These are phyloP conservation scores for Cruciata laevipes DNA, from an alignment of 257 asterid species.

Conservation along the genomic window DNA sequence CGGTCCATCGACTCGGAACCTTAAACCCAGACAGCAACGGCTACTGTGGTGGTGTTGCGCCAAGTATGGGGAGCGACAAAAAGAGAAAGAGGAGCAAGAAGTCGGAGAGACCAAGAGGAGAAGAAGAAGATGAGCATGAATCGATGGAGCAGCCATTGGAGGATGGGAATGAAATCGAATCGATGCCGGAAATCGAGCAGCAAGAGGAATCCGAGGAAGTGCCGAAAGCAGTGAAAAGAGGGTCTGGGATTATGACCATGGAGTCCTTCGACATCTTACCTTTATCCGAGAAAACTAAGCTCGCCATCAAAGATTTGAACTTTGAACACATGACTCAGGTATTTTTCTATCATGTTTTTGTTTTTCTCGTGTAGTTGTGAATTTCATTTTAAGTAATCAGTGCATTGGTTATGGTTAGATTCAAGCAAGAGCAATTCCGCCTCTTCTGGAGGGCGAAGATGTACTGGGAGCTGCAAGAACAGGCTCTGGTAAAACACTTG, in stretches of 20 bases:
- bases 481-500: conserved; percentile 97
- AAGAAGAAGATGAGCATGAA: conserved; percentile 16
- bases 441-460: conserved; percentile 77
- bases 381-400: neutral
- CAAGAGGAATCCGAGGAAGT: conserved; percentile 21
- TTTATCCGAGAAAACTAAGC: conserved; percentile 57
- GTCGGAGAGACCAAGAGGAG: conserved; percentile 16
- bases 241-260: conserved; percentile 80
- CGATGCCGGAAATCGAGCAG: neutral
- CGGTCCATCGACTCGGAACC: too few species aligned
- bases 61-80: neutral
- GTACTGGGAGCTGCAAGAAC: conserved; percentile 99
- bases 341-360: neutral
- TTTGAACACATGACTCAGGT: conserved; percentile 92
- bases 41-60: too few species aligned
- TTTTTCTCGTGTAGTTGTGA: neutral
- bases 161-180: conserved; percentile 13
- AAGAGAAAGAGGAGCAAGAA: conserved; percentile 18
- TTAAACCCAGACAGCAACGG: too few species aligned
- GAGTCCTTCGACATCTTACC: conserved; percentile 49
- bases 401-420: conserved; percentile 39
- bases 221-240: conserved; percentile 33
- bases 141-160: neutral
- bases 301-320: conserved; percentile 69
- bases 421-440: conserved; percentile 84